Percentiles rank a stretch among this genome's conserved stretches.
phyloP scores from a whole-genome alignment of 192 early-diverging fungal species.

The Ramicandelaber brevisporus region DNA sequence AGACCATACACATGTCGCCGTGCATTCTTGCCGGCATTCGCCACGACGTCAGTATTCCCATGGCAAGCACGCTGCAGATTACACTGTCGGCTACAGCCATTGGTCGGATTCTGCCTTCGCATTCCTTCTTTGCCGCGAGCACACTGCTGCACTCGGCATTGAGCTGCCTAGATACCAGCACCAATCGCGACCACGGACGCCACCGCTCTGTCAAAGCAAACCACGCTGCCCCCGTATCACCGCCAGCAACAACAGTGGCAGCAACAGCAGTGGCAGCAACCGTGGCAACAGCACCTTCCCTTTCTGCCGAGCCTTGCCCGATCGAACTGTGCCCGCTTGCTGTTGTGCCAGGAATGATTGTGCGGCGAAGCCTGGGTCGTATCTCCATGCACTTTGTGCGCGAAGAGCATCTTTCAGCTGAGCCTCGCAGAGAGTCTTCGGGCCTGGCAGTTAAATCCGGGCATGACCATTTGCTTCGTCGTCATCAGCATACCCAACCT shows the following conservation, averaged over 20 bases:
- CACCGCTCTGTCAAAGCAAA: constrained; percentile 4
- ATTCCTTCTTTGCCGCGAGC: neutral
- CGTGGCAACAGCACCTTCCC: constrained; percentile 6
- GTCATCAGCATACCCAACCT: too few species aligned
- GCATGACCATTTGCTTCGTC: too few species aligned
- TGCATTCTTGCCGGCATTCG: constrained; percentile 37
- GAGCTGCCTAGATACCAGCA: neutral
- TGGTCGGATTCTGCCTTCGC: constrained; percentile 9
- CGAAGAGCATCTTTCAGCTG: constrained; percentile 21
- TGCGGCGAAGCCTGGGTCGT: too few species aligned
- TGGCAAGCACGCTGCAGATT: constrained; percentile 34
- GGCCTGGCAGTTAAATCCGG: too few species aligned
- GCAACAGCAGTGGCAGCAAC: constrained; percentile 2
- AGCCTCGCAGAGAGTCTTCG: too few species aligned
- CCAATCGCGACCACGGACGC: too few species aligned
- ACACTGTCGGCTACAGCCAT: constrained; percentile 19
- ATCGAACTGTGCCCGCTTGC: constrained; percentile 44
- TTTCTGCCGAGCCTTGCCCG: too few species aligned
- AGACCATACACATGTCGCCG: constrained; percentile 27
- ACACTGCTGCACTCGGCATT: neutral
- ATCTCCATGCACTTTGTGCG: constrained; percentile 63
- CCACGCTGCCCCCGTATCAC: constrained; percentile 1
- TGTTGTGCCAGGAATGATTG: constrained; percentile 37
- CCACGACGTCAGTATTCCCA: constrained; percentile 29
- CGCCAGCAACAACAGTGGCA: neutral